phyloP scores from a whole-genome alignment of 257 asterid genomes.

The Jacaranda mimosifolia region DNA sequence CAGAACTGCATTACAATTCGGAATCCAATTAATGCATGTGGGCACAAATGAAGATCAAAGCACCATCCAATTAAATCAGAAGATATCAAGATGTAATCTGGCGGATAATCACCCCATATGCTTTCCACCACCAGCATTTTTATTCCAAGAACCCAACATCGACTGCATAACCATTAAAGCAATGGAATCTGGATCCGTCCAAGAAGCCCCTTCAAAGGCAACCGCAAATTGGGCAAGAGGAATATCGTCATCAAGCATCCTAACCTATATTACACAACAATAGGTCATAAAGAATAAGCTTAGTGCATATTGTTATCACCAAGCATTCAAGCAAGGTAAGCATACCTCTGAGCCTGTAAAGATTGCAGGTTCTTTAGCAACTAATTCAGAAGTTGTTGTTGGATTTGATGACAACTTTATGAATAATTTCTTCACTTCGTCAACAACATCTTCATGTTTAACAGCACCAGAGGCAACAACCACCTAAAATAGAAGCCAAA shows the following conservation, averaged over 20 bases:
- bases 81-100: background rate
- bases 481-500: conserved; percentile 56
- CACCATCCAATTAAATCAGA: background rate
- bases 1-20: conserved; percentile 59
- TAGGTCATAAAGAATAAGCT: conserved; percentile 2
- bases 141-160: conserved; percentile 89
- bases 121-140: conserved; percentile 78
- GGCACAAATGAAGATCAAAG: conserved; percentile 11
- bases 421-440: conserved; percentile 67
- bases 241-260: conserved; percentile 75
- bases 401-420: conserved; percentile 71
- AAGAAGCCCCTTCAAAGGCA: conserved; percentile 95
- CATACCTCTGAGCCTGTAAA: conserved; percentile 96
- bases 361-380: conserved; percentile 70
- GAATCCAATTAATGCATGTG: conserved; percentile 31
- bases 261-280: conserved; percentile 53
- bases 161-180: conserved; percentile 88
- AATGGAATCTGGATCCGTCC: conserved; percentile 85
- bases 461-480: conserved; percentile 84
- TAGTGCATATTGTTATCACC: conserved; percentile 12
- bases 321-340: conserved; percentile 29
- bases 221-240: conserved; percentile 86
- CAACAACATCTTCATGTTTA: conserved; percentile 87
- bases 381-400: conserved; percentile 69
- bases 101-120: conserved; percentile 78